Evolutionary conservation across 2,329 filamentous ascomycete genomes (phyloP), one percentile per base, ranked within the genome.

Genomic region (Calonectria hongkongensis): DNA sequence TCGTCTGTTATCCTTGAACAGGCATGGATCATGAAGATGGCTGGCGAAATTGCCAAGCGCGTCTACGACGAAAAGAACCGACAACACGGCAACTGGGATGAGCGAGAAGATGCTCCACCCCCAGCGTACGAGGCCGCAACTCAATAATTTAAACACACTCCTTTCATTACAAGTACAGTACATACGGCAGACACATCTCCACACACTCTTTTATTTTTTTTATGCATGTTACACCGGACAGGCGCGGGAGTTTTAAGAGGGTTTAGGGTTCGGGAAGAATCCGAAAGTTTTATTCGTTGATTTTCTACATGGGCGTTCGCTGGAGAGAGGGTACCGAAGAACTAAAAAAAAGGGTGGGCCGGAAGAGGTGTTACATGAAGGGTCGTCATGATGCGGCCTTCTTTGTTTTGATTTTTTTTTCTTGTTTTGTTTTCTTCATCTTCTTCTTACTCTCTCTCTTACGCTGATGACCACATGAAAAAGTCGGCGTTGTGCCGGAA

Each of bases 1-100:
- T 87, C 89, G 15, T 89, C 89, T 0, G 87, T 89, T 33, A 94
- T 95, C 62, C 86, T 95, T 30, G 94, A 95, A 82, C 93, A 95
- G 83, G 94, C 94, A 3, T 97, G 94, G 94, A 94, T 97, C 85
- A 92, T 93, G 86, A 97, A 98, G 87, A 97, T 99, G 91, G 96
- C 96, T 6, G 93, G 93, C 75, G 97, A 98, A 84, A 96, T 98
- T 79, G 95, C 95, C 43, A 89, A 92, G 64, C 93, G 95, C 69
- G 95, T 98, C 76, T 94, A 96, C 76, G 94, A 98, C 78, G 94
- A 98, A 85, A 97, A 98, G 85, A 87, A 88, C 67, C 86, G 88
- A 48, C 79, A 81, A 65, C 77, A 71, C 51, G 76, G 79, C 70
- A 69, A 73, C 21, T 84, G 83, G 83, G 89, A 88, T 50, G 89